phyloP scores from a whole-genome alignment of 106 monocot genomes.

The Dendrobium officinale region DNA sequence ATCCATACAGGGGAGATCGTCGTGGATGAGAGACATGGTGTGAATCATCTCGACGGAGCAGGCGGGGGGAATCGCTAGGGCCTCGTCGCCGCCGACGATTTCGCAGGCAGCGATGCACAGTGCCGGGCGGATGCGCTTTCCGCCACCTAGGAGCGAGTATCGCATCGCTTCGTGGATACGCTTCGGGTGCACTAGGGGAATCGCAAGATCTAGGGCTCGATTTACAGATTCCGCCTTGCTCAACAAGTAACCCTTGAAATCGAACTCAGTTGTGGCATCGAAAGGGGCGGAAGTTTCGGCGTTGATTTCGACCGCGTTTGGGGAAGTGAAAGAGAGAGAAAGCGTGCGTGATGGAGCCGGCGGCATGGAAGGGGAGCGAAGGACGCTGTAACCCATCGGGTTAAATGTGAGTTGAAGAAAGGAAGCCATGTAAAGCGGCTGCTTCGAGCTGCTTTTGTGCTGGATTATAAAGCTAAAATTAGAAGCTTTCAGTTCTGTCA shows the following conservation, averaged over 20 bases:
- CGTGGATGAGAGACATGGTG: slow-evolving; percentile 72
- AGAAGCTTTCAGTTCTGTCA: background rate
- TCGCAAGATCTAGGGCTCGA: slow-evolving; percentile 33
- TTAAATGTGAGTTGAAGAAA: background rate
- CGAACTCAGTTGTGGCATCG: slow-evolving; percentile 17
- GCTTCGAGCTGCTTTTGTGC: too few species aligned
- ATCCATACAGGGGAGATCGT: slow-evolving; percentile 79
- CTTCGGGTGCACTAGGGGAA: slow-evolving; percentile 27
- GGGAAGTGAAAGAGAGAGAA: background rate
- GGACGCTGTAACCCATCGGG: background rate
- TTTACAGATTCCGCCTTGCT: slow-evolving; percentile 34
- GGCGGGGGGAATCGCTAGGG: slow-evolving; percentile 37
- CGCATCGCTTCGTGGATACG: slow-evolving; percentile 63
- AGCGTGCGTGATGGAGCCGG: background rate
- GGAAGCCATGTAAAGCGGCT: background rate
- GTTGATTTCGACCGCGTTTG: background rate
- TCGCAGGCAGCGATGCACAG: slow-evolving; percentile 57
- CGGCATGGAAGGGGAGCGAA: background rate
- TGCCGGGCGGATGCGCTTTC: slow-evolving; percentile 62
- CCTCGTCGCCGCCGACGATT: slow-evolving; percentile 31
- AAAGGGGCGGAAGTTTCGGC: background rate
- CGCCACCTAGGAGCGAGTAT: slow-evolving; percentile 58
- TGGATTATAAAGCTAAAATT: too few species aligned
- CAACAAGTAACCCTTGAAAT: slow-evolving; percentile 48
- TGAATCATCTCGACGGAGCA: slow-evolving; percentile 63